Evolutionary conservation across 805 yeast species (phyloP), one percentile per base, ranked within the genome.

Genomic region (Lachancea dasiensis): DNA sequence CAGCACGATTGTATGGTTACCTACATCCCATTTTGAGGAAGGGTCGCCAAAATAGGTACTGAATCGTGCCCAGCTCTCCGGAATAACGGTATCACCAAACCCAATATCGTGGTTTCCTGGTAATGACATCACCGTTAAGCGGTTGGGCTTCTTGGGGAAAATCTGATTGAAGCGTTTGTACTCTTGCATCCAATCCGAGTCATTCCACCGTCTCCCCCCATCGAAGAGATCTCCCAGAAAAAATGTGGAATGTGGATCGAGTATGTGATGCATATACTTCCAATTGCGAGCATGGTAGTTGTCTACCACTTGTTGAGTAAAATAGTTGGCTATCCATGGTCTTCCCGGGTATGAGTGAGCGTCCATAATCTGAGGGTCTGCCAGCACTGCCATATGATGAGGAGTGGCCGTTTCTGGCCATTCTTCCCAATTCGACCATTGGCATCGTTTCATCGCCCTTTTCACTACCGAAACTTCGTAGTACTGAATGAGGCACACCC

Each of bases 41-140:
- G 92, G 65, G 27, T 75, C 76, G 1, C 97, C 98, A 58, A 86
- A 90, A 53, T 67, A 71, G 1, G 79, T 64, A 27, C 72, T 63
- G 60, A 89, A 92, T 47, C 97, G 64, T 24, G 73, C 61, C 31
- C 73, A 61, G 17, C 80, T 76, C 1, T 67, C 60, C 18, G 70
- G 68, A 13, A 76, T 67, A 11, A 92, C 76, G 0, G 78, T 76
- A 42, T 79, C 75, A 20, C 92, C 95, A 62, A 82, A 90, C 0
- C 99, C 99, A 46, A 94, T 86, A 56, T 92, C 99, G 58, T 92
- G 99, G 56, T 92, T 92, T 1, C 98, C 99, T 0, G 96, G 95
- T 22, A 73, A 49, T n/a, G 69, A 63, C 66, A 65, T 57, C 14
- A 67, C 48, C 2, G 70, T 65, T 29, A 57, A 55, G 35, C 73